These are phyloP conservation scores for Neofusicoccum parvum DNA, from an alignment of 2,329 filamentous ascomycete species.

Conservation along the genomic window DNA sequence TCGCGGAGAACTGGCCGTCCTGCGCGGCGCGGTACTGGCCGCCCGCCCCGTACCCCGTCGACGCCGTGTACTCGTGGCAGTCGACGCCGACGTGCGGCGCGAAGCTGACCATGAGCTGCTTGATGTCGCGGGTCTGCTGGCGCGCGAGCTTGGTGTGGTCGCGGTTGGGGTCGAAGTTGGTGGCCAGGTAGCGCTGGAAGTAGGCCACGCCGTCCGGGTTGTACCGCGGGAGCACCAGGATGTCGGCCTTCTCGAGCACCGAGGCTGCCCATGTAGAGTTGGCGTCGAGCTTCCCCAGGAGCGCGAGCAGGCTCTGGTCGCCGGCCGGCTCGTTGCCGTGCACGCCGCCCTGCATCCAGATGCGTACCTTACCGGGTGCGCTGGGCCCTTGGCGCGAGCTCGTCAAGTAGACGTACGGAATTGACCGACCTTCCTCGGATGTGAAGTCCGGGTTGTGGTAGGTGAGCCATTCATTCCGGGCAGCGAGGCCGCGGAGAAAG, in stretches of 20 bases:
- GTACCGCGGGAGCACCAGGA: slow-evolving; percentile 39
- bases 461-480: slow-evolving; percentile 37
- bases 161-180: slow-evolving; percentile 42
- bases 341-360: slow-evolving; percentile 41
- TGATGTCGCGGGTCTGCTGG: slow-evolving; percentile 40
- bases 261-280: slow-evolving; percentile 35
- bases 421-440: slow-evolving; percentile 37
- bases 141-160: slow-evolving; percentile 41
- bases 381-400: slow-evolving; percentile 20
- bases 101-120: slow-evolving; percentile 34
- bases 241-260: slow-evolving; percentile 37
- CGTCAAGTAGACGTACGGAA: slow-evolving; percentile 36
- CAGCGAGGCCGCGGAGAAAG: slow-evolving; percentile 20
- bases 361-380: slow-evolving; percentile 31
- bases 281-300: slow-evolving; percentile 38
- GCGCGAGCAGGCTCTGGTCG: slow-evolving; percentile 38
- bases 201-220: slow-evolving; percentile 41
- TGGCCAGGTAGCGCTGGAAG: slow-evolving; percentile 39
- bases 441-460: slow-evolving; percentile 32
- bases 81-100: slow-evolving; percentile 39
- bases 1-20: slow-evolving; percentile 39
- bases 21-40: slow-evolving; percentile 1
- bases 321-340: slow-evolving; percentile 44
- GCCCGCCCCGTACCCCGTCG: slow-evolving; percentile 26
- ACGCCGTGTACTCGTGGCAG: slow-evolving; percentile 39